These are phyloP conservation scores for Lactifluus hygrophoroides DNA, from an alignment of 768 basidiomycete genomes.

Conservation along the genomic window DNA sequence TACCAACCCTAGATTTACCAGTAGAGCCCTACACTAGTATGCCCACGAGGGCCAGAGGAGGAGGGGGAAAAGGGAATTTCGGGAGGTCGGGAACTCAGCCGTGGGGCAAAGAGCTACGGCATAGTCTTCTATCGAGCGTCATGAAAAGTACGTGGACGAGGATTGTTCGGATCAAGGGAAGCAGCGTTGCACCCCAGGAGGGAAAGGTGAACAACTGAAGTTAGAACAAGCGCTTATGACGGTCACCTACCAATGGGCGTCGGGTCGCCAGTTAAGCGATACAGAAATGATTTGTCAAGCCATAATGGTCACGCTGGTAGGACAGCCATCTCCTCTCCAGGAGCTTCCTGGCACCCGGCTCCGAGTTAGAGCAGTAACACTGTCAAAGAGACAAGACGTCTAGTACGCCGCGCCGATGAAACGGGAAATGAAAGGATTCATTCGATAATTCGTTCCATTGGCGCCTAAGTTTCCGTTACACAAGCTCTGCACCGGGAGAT, in stretches of 20 bases:
- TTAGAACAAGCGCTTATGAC: neutral
- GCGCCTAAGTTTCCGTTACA: neutral
- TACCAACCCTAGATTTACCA: neutral
- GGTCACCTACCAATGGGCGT: neutral
- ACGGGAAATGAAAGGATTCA: neutral
- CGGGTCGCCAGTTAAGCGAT: neutral
- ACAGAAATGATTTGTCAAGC: neutral
- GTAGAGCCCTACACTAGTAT: neutral
- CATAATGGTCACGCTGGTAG: neutral
- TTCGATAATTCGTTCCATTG: neutral
- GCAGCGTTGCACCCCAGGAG: neutral
- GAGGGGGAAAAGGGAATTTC: neutral
- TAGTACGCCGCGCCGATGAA: neutral
- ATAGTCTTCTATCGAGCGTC: neutral
- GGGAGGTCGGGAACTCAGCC: neutral
- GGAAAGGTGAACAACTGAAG: neutral
- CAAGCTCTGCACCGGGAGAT: neutral
- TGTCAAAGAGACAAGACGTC: neutral
- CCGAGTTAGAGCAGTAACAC: neutral
- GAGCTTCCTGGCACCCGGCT: neutral
- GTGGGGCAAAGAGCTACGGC: neutral
- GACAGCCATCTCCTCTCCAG: neutral
- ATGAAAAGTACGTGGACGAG: constrained; percentile 1
- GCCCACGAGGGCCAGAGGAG: neutral
- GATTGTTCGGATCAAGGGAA: neutral